Base-by-base conservation (phyloP, 352 stramenopile genomes). In the Phytophthora brassicae region DNA sequence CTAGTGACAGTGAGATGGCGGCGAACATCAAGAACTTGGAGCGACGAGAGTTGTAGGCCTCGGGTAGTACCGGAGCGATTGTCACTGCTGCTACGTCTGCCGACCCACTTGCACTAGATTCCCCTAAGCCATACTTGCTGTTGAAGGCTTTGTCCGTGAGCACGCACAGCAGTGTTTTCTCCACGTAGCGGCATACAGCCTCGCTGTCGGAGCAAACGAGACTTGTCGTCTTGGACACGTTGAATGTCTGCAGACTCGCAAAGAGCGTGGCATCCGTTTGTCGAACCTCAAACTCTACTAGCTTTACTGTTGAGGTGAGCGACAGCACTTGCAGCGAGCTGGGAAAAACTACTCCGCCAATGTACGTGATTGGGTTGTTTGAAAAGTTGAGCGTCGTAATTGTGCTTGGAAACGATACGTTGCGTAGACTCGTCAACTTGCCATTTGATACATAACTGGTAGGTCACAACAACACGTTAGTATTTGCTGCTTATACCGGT, bases 121-220 rank as follows among this genome's bases (percentile, higher is more conserved):
- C 33, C 5, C 33, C 42, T n/a, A 50, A 35, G 2, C 62, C 65
- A 17, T 81, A 81, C 36, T 83, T 83, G 43, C 8, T 24, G 7
- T 64, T 53, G 24, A 83, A 83, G 1, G 52, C 44, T 13, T 69
- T 60, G 46, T 83, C 69, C n/a, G 69, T 13, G 22, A 83, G 46
- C 20, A 81, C 72, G 39, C 72, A 83, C 1, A 83, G 53, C 66
- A 83, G 52, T n/a, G 74, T 81, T 31, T 79, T 48, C 19, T 72
- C 41, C 22, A 83, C 69, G 26, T 74, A 77, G 12, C 51, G 56
- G 19, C 48, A 64, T 17, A 67, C 48, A 1, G 74, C 74, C 5
- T 47, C 14, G 19, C 56, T 62, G 48, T 81, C 72, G 23, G 71
- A 77, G 50, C 74, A 83, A 17, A 56, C 31, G 1, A 74, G 41